Evolutionary conservation across 306 rosid species (phyloP).

Genomic region (Mimosa bimucronata): DNA sequence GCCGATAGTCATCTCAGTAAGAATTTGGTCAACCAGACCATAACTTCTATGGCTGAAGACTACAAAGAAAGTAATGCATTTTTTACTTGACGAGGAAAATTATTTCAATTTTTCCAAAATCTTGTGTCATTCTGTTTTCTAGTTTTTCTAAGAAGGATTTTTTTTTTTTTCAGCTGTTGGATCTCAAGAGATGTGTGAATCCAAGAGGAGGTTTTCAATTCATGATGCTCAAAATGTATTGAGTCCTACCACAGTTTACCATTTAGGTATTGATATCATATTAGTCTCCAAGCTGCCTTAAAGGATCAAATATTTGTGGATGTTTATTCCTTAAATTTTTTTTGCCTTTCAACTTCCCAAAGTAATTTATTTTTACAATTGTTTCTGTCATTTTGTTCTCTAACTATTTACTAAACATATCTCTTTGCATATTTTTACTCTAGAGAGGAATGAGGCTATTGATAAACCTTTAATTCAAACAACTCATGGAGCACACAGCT

Average conservation of each 20-base stretch:
- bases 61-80: not conserved
- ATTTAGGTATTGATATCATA: not conserved
- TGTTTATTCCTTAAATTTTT: too few relatives aligned
- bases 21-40: not conserved
- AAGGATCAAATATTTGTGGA: too few relatives aligned
- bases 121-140: not conserved
- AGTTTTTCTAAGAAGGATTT: not conserved
- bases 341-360: too few relatives aligned
- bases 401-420: too few relatives aligned
- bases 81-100: not conserved
- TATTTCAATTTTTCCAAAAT: not conserved
- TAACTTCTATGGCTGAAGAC: not conserved
- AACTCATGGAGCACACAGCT: not conserved
- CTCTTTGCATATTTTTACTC: not conserved
- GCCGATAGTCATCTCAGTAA: not conserved
- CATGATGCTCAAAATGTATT: not conserved
- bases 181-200: not conserved
- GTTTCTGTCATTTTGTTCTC: too few relatives aligned
- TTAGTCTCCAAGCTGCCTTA: too few relatives aligned
- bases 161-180: not conserved
- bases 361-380: not conserved
- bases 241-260: not conserved
- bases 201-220: not conserved
- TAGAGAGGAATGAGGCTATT: not conserved
- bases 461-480: not conserved